A percentile compares a stretch with the other conserved stretches of the same genome.
phyloP scores from a whole-genome alignment of 2,329 filamentous ascomycete genomes.

The Trichocomaceae sp. region DNA sequence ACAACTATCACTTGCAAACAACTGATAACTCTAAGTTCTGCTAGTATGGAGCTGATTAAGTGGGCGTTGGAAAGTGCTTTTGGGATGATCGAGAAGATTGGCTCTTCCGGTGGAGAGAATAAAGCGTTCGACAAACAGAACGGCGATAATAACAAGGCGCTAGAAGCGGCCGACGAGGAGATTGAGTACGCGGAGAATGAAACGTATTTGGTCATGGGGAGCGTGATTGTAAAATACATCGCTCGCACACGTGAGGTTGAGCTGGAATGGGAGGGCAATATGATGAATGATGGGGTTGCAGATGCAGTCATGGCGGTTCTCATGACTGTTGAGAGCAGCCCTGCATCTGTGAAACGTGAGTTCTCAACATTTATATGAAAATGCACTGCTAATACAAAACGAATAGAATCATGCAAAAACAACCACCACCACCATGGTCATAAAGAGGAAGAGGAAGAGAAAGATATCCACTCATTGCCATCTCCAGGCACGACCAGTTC shows the following conservation, averaged over 20 bases:
- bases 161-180: conserved; percentile 41
- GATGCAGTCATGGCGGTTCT: conserved; percentile 92
- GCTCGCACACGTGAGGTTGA: conserved; percentile 69
- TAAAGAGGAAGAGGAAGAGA: conserved; percentile 52
- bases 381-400: not conserved
- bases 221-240: conserved; percentile 72
- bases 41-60: conserved; percentile 81
- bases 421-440: conserved; percentile 47
- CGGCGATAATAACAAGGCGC: conserved; percentile 18
- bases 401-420: conserved; percentile 53
- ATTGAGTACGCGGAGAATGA: conserved; percentile 31
- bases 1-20: conserved; percentile 92
- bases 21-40: conserved; percentile 77
- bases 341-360: conserved; percentile 85
- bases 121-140: conserved; percentile 19
- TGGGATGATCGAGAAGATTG: conserved; percentile 63
- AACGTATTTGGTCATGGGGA: conserved; percentile 74
- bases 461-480: conserved; percentile 54
- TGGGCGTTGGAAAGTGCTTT: conserved; percentile 96
- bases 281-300: conserved; percentile 96
- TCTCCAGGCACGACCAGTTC: conserved; percentile 48
- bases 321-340: conserved; percentile 85
- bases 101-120: conserved; percentile 18
- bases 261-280: conserved; percentile 95
- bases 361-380: not conserved